These are phyloP conservation scores for Fusarium metavorans DNA, from an alignment of 2,329 filamentous ascomycete genomes.

Conservation along the genomic window DNA sequence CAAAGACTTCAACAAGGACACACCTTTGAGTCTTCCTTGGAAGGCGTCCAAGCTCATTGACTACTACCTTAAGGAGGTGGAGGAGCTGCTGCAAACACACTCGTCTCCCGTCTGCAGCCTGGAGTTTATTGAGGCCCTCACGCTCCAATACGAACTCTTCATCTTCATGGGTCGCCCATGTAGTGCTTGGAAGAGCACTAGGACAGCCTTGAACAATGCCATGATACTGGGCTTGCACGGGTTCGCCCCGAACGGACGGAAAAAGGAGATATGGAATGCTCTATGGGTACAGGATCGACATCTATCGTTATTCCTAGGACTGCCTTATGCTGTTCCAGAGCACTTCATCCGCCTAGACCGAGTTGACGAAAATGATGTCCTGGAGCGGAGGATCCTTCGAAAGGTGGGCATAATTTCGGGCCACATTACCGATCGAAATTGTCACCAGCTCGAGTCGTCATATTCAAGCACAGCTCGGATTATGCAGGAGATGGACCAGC, in stretches of 20 bases:
- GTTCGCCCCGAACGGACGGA: conserved; percentile 44
- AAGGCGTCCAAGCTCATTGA: conserved; percentile 31
- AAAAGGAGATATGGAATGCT: conserved; percentile 53
- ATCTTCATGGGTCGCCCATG: conserved; percentile 67
- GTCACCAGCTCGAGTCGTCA: background rate
- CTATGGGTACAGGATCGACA: conserved; percentile 59
- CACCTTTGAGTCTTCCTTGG: conserved; percentile 48
- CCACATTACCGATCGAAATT: conserved; percentile 19
- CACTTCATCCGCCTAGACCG: background rate
- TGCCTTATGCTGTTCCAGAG: conserved; percentile 20
- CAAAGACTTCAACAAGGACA: conserved; percentile 43
- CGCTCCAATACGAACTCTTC: conserved; percentile 64
- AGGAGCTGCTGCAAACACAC: background rate
- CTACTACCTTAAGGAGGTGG: conserved; percentile 2
- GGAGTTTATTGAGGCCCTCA: conserved; percentile 64
- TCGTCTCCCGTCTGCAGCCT: conserved; percentile 48
- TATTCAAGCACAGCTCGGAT: conserved; percentile 7
- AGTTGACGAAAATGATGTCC: background rate
- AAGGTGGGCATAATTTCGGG: conserved; percentile 17
- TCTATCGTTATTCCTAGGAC: conserved; percentile 19
- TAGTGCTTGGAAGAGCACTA: conserved; percentile 63
- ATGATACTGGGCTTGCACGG: conserved; percentile 63
- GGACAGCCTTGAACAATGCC: conserved; percentile 63
- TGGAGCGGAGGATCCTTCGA: conserved; percentile 27
- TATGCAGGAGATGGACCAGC: conserved; percentile 51